Percentiles rank a stretch among this genome's conserved stretches.
Conservation (phyloP, 257 asterid genomes). For the Phtheirospermum japonicum region DNA sequence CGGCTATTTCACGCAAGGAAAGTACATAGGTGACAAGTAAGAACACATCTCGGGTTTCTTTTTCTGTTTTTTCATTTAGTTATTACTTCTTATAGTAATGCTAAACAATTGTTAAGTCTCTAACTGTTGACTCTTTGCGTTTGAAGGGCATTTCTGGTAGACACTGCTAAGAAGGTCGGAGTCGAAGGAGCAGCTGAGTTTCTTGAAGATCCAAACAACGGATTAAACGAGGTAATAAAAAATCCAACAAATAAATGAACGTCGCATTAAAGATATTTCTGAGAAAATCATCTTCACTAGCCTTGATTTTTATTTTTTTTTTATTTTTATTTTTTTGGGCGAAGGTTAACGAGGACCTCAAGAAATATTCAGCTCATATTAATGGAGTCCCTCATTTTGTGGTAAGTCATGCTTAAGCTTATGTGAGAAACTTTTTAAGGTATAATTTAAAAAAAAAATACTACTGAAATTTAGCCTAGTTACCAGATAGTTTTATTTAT, state of each 20-base stretch:
- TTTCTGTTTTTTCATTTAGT: not conserved
- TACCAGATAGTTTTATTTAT: no score
- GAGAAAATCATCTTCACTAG: not conserved
- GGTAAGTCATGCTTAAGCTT: constrained; percentile 37
- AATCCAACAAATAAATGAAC: no score
- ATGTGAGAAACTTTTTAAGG: no score
- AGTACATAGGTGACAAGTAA: constrained; percentile 77
- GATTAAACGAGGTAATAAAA: constrained; percentile 69
- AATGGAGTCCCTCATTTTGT: constrained; percentile 72
- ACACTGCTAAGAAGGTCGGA: constrained; percentile 75
- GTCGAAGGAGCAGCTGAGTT: constrained; percentile 88
- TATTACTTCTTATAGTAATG: not conserved
- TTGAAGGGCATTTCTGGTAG: constrained; percentile 65
- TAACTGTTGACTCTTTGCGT: constrained; percentile 21
- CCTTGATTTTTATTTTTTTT: not conserved
- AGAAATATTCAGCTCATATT: constrained; percentile 44
- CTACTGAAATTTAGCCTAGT: no score
- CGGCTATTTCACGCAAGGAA: constrained; percentile 83
- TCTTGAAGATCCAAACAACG: constrained; percentile 82
- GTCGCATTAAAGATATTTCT: no score
- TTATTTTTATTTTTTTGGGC: not conserved
- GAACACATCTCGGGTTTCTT: not conserved
- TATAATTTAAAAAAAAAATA: no score
- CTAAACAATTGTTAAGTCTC: not conserved
- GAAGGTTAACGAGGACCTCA: constrained; percentile 63